Evolutionary conservation across 345 rosid species (phyloP).

Genomic region (Heritiera fomes): DNA sequence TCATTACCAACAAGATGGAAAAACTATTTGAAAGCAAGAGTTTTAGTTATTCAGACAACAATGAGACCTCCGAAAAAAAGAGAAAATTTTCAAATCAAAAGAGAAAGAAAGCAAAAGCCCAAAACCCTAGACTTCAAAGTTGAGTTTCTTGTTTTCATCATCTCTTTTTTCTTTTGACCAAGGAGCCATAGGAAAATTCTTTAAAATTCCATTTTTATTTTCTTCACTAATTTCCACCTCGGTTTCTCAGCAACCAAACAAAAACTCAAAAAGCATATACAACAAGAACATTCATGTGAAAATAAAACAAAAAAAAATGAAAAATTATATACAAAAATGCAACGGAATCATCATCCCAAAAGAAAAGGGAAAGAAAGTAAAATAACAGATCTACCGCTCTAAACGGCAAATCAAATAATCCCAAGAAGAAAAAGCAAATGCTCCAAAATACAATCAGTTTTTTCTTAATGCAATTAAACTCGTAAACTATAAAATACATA

Average conservation of each 20-base stretch:
- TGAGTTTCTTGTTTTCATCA: not conserved
- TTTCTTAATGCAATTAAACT: not conserved
- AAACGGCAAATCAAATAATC: not conserved
- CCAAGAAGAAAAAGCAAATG: not conserved
- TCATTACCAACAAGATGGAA: not conserved
- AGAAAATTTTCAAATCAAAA: not conserved
- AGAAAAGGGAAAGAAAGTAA: not conserved
- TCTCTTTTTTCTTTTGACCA: not conserved
- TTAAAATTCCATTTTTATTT: not conserved
- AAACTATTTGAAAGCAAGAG: too few species aligned
- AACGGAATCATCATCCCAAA: not conserved
- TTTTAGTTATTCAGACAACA: too few species aligned
- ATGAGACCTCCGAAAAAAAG: too few species aligned
- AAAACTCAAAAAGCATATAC: not conserved
- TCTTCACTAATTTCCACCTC: not conserved
- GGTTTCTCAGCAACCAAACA: not conserved
- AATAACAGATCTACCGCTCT: not conserved
- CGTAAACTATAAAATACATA: not conserved
- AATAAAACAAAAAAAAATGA: not conserved
- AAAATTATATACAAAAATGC: not conserved
- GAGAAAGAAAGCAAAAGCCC: not conserved
- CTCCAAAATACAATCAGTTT: not conserved
- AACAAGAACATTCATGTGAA: not conserved
- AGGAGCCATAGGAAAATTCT: not conserved
- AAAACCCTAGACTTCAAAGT: not conserved